Percentiles rank a stretch among this genome's conserved stretches.
These are phyloP conservation scores for Aspergillus proliferans DNA, from an alignment of 2,329 filamentous ascomycete species.

Conservation along the genomic window DNA sequence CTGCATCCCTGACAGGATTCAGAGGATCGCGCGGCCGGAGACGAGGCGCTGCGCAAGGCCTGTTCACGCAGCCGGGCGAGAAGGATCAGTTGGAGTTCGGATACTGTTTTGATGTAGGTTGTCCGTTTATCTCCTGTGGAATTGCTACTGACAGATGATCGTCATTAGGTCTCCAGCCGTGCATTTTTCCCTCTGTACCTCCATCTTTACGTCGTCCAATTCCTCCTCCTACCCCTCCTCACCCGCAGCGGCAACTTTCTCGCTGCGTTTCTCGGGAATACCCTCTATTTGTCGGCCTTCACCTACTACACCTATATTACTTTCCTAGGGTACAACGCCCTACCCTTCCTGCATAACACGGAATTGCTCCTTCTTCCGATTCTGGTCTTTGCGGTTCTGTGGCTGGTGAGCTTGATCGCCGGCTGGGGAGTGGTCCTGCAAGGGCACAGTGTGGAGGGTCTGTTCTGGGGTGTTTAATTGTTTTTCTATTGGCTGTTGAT, in stretches of 20 bases:
- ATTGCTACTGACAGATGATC: not conserved
- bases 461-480: slow-evolving; percentile 39
- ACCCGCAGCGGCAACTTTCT: slow-evolving; percentile 38
- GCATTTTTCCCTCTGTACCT: slow-evolving; percentile 64
- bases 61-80: slow-evolving; percentile 52
- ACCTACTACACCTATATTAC: slow-evolving; percentile 64
- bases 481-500: not conserved
- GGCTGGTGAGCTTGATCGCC: slow-evolving; percentile 47
- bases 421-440: slow-evolving; percentile 42
- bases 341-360: slow-evolving; percentile 62
- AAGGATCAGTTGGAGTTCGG: slow-evolving; percentile 62
- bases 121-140: not conserved
- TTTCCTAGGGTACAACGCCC: slow-evolving; percentile 63
- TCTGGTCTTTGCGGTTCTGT: slow-evolving; percentile 54
- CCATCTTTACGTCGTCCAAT: slow-evolving; percentile 62
- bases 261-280: slow-evolving; percentile 56
- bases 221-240: slow-evolving; percentile 57
- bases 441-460: slow-evolving; percentile 35
- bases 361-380: slow-evolving; percentile 59
- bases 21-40: slow-evolving; percentile 42
- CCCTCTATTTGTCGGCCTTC: slow-evolving; percentile 59
- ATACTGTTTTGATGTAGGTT: slow-evolving; percentile 61
- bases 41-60: slow-evolving; percentile 45
- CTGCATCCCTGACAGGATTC: slow-evolving; percentile 41
- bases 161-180: slow-evolving; percentile 52